Evolutionary conservation across 805 yeast species (phyloP).

Genomic region (Candida berthetii): DNA sequence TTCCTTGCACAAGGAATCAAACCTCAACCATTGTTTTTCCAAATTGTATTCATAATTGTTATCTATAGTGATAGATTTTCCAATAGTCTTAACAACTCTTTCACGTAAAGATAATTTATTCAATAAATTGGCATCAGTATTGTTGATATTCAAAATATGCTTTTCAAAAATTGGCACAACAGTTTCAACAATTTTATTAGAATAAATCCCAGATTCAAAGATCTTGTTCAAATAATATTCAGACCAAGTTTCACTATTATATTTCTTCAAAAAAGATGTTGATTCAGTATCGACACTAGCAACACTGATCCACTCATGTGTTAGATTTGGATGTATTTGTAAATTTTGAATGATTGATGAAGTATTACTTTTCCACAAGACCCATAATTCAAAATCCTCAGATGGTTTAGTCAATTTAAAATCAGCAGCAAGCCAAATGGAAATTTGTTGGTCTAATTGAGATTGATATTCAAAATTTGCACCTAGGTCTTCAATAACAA

Average conservation of each 20-base stretch:
- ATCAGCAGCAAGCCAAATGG: slow-evolving; percentile 45
- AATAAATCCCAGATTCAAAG: slow-evolving; percentile 43
- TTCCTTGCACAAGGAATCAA: slow-evolving; percentile 70
- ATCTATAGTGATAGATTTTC: slow-evolving; percentile 21
- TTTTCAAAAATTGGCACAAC: slow-evolving; percentile 45
- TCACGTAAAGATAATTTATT: slow-evolving; percentile 26
- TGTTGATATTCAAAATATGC: slow-evolving; percentile 29
- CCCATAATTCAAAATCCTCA: slow-evolving; percentile 25
- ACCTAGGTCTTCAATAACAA: slow-evolving; percentile 22
- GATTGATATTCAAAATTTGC: slow-evolving; percentile 20
- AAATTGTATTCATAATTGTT: slow-evolving; percentile 29
- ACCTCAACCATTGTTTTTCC: slow-evolving; percentile 58
- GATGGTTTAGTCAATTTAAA: slow-evolving; percentile 23
- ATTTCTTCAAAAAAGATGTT: slow-evolving; percentile 10
- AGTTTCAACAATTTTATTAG: slow-evolving; percentile 41
- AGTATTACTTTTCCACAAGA: slow-evolving; percentile 61
- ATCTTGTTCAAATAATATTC: slow-evolving; percentile 39
- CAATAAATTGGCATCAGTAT: slow-evolving; percentile 13
- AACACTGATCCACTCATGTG: slow-evolving; percentile 17
- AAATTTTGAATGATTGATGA: slow-evolving; percentile 38
- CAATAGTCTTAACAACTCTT: slow-evolving; percentile 25
- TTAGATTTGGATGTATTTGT: slow-evolving; percentile 19
- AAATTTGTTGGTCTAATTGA: slow-evolving; percentile 24
- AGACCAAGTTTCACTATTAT: slow-evolving; percentile 23
- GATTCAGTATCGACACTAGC: slow-evolving; percentile 20